Base-by-base conservation (phyloP, 768 basidiomycete species). In the Melanogaster broomeanus region DNA sequence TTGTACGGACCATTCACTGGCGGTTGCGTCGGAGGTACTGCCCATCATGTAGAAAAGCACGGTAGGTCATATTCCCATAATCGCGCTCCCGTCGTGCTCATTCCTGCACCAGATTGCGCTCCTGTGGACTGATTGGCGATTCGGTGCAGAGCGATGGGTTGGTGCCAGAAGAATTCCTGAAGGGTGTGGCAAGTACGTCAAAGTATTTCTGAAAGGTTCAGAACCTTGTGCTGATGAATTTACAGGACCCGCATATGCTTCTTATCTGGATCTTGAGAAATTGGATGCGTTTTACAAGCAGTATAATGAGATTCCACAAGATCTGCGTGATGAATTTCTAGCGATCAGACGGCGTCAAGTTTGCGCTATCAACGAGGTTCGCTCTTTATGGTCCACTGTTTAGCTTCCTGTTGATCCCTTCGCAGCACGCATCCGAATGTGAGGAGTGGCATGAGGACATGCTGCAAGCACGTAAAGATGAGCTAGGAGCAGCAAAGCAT, bases 1-100 rank as follows among this genome's bases (percentile, higher is more conserved):
- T 27, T 1, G 43, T 48, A 0, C n/a, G 13, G 5, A 38, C 27
- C 4, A 19, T 46, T 16, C 19, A 58, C 3, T 61, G 60, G 60
- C 16, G 24, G 4, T 34, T 61, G 11, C 59, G 59, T 2, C 55
- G 42, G 7, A 57, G 59, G 16, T 57, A 53, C 22, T 57, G 49
- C 40, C n/a, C 13, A 12, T 24, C 22, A 3, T 60, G 58, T 34
- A 55, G 34, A 18, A 3, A 2, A 2, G 19, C 13, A 42, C 35
- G 48, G 59, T 46, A 35, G n/a, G 37, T 22, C 34, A 39, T 7
- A 8, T 1, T 33, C 2, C n/a, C 10, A n/a, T n/a, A n/a, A n/a
- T n/a, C 16, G 19, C 7, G 11, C 6, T 21, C 8, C 42, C 6
- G 16, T 30, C 18, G 28, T 10, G 28, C 11, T 6, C 22, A 41